Evolutionary conservation across 257 asterid genomes (phyloP).

Genomic region (Solanum paucissectum): DNA sequence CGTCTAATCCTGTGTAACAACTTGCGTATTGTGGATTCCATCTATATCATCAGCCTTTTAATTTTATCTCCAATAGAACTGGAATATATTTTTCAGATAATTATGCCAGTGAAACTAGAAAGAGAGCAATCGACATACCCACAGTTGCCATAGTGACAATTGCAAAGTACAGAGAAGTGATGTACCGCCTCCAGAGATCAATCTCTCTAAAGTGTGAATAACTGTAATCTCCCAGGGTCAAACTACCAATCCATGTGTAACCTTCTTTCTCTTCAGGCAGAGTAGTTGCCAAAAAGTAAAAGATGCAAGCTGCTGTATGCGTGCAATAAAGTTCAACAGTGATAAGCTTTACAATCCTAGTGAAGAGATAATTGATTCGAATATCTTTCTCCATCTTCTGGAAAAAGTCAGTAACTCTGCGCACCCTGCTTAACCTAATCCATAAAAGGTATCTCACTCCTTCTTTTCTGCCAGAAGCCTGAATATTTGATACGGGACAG

Average conservation of each 20-base stretch:
- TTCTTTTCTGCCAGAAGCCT: constrained; percentile 61
- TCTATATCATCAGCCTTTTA: neutral
- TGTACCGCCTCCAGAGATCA: constrained; percentile 77
- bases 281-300: constrained; percentile 88
- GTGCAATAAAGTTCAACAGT: constrained; percentile 87
- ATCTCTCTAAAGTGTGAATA: constrained; percentile 70
- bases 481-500: neutral
- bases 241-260: constrained; percentile 97
- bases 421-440: constrained; percentile 77
- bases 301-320: constrained; percentile 96
- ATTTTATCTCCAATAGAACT: neutral
- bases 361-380: constrained; percentile 72
- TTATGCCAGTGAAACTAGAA: neutral
- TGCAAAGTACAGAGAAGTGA: constrained; percentile 81
- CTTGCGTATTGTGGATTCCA: neutral
- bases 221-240: constrained; percentile 72
- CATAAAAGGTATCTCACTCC: constrained; percentile 76
- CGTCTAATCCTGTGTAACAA: neutral
- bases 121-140: constrained; percentile 38
- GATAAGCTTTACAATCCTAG: constrained; percentile 72
- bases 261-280: constrained; percentile 72
- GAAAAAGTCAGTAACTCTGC: constrained; percentile 48
- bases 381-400: constrained; percentile 83
- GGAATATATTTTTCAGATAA: neutral
- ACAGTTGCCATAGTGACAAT: constrained; percentile 96